Percentiles rank a stretch among this genome's conserved stretches.
Evolutionary conservation across 495 filamentous ascomycete species (phyloP).

Genomic region (Aspergillus cristatus): DNA sequence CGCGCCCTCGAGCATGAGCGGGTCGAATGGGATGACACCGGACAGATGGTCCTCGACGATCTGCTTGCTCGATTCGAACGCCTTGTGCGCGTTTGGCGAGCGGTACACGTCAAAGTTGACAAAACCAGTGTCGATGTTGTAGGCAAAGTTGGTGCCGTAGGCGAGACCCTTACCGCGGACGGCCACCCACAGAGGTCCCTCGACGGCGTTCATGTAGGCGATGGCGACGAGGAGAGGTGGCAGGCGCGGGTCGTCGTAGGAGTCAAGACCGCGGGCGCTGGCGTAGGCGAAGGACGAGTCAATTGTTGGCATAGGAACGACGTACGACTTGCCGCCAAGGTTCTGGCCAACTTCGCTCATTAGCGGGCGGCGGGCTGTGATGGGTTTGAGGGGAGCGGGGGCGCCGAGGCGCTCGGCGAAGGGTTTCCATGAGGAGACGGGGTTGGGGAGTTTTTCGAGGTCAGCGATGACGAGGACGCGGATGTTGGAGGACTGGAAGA

Average conservation of each 20-base stretch:
- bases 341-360: constrained; percentile 62
- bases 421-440: constrained; percentile 75
- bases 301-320: constrained; percentile 85
- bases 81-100: constrained; percentile 81
- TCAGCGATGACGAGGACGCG: constrained; percentile 78
- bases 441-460: constrained; percentile 61
- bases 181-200: constrained; percentile 88
- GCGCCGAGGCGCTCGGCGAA: constrained; percentile 45
- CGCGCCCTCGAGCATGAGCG: constrained; percentile 78
- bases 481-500: constrained; percentile 76
- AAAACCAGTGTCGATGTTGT: constrained; percentile 67
- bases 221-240: constrained; percentile 80
- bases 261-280: constrained; percentile 62
- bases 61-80: constrained; percentile 64
- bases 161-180: constrained; percentile 87
- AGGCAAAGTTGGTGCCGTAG: constrained; percentile 71
- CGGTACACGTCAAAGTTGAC: constrained; percentile 77
- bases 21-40: constrained; percentile 57
- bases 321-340: constrained; percentile 62
- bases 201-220: constrained; percentile 84
- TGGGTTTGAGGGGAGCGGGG: constrained; percentile 41
- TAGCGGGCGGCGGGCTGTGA: constrained; percentile 49
- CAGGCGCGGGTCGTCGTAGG: constrained; percentile 64
- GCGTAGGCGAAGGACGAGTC: constrained; percentile 86
- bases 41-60: constrained; percentile 63